Base-by-base conservation (phyloP, 177 flowering plant genomes). In the Tripterygium wilfordii region DNA sequence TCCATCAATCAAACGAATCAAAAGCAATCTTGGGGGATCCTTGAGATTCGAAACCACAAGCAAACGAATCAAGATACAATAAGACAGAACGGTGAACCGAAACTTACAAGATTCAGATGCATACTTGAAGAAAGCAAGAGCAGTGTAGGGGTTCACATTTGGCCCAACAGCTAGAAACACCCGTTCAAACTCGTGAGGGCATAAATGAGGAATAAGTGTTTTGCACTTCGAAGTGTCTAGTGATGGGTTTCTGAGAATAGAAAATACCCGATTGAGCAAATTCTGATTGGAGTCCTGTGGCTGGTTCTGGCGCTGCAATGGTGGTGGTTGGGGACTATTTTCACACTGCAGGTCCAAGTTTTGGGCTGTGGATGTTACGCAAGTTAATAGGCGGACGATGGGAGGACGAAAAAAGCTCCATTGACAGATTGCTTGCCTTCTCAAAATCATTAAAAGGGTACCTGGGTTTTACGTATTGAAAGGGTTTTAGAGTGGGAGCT, bases 1-100 rank as follows among this genome's bases (percentile, higher is more conserved):
- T 31, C 64, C 54, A 68, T 75, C 78, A 20, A 80, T 78, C 59
- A 83, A 57, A 21, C 71, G 71, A 14, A 70, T 71, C 55, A 83
- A 58, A 22, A 80, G 51, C 60, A 66, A 53, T 35, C 82, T 60
- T 10, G 86, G 80, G 40, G 78, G 67, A 1, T 49, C 46, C 24
- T 42, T 39, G 12, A 62, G 61, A 54, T 63, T 61, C 14, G 66
- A 59, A 36, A 2, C 10, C 23, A 76, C 29, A 33, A 80, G 75
- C 66, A 82, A 39, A 36, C 56, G 68, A 58, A 83, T 70, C 57
- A 83, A 53, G 35, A 67, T 21, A 48, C 84, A 80, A 59, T 78
- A 83, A 29, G 84, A 71, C 29, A 64, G 58, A 36, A 74, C 62
- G 23, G 66, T 61, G 61, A 83, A 83, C 4, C 37, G 66, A 67